These are phyloP conservation scores for Mucor indicus DNA, from an alignment of 371 early-diverging fungal species.

Conservation along the genomic window DNA sequence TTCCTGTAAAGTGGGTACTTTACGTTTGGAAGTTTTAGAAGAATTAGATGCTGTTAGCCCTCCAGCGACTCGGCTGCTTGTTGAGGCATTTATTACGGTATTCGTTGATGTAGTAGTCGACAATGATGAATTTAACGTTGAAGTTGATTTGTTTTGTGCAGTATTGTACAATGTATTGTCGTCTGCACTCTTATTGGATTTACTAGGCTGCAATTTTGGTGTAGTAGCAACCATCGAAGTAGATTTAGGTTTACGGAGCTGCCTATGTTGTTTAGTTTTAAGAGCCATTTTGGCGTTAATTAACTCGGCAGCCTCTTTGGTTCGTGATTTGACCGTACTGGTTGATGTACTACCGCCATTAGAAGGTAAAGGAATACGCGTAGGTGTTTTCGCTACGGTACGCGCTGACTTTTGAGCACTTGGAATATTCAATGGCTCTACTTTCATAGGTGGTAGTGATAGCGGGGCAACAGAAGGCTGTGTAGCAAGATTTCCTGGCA, in stretches of 20 bases:
- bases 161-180: constrained; percentile 7
- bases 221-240: constrained; percentile 1
- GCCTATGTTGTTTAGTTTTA: constrained; percentile 1
- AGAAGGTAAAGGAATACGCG: constrained; percentile 24
- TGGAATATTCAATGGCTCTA: constrained; percentile 34
- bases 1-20: constrained; percentile 19
- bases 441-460: constrained; percentile 47
- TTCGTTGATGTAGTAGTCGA: constrained; percentile 1
- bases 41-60: neutral
- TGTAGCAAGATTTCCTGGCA: constrained; percentile 39
- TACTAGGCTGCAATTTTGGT: constrained; percentile 8
- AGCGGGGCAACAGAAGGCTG: constrained; percentile 35
- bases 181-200: constrained; percentile 18
- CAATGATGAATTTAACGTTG: neutral
- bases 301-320: neutral
- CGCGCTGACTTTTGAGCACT: constrained; percentile 1
- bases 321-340: neutral
- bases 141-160: neutral
- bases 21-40: constrained; percentile 9
- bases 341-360: neutral
- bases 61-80: too few species aligned
- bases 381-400: constrained; percentile 22
- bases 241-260: constrained; percentile 18
- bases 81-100: neutral
- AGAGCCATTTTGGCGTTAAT: neutral